phyloP scores from a whole-genome alignment of 2,329 filamentous ascomycete genomes.

The Talaromyces sp. region DNA sequence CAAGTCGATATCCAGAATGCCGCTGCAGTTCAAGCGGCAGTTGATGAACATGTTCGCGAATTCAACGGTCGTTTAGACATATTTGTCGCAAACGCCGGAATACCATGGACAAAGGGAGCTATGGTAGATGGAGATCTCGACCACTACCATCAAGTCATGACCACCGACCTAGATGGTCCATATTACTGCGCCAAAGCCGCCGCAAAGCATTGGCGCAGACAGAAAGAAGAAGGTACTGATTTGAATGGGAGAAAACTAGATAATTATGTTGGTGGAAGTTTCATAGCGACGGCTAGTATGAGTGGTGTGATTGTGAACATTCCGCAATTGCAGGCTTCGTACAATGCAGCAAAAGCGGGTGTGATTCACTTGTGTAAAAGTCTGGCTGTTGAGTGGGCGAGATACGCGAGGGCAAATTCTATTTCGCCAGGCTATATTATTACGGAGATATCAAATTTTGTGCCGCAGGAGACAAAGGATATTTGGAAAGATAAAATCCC shows the following conservation, averaged over 20 bases:
- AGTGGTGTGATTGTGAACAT: slow-evolving; percentile 65
- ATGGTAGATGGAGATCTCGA: slow-evolving; percentile 15
- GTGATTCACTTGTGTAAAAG: slow-evolving; percentile 52
- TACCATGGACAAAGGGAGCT: slow-evolving; percentile 50
- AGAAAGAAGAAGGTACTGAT: slow-evolving; percentile 58
- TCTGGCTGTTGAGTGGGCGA: slow-evolving; percentile 50
- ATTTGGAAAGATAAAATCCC: neutral
- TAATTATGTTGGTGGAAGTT: neutral
- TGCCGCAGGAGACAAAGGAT: neutral
- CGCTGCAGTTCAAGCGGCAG: neutral
- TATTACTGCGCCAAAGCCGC: slow-evolving; percentile 68
- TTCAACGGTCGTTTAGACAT: slow-evolving; percentile 64
- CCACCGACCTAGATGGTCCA: slow-evolving; percentile 55
- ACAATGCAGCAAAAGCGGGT: slow-evolving; percentile 52
- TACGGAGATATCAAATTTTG: neutral
- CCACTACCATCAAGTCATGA: slow-evolving; percentile 14
- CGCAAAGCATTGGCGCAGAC: slow-evolving; percentile 60
- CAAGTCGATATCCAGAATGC: neutral
- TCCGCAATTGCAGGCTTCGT: slow-evolving; percentile 59
- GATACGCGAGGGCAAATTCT: slow-evolving; percentile 50
- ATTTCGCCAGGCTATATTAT: slow-evolving; percentile 23
- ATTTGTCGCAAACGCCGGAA: slow-evolving; percentile 70
- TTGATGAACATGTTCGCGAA: neutral
- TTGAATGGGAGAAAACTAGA: neutral
- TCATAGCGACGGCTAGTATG: slow-evolving; percentile 40